Evolutionary conservation across 2,329 filamentous ascomycete species (phyloP).

Genomic region (Cyanodermella asteris): DNA sequence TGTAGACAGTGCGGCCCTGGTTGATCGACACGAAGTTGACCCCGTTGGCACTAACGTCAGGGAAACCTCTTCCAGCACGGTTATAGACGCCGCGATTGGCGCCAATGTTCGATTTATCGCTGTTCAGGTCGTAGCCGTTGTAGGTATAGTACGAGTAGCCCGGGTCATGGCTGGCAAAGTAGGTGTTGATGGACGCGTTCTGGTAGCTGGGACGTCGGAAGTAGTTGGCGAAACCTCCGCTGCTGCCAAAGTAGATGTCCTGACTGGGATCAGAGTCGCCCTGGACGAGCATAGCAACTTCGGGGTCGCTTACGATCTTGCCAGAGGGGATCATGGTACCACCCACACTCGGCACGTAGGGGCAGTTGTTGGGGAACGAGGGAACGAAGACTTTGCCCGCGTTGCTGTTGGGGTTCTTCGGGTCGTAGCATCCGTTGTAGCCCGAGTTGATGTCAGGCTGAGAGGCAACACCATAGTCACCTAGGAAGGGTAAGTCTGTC

Average conservation of each 20-base stretch:
- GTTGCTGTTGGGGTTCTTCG: too few species aligned
- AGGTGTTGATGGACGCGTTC: conserved; percentile 16
- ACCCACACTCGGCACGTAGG: conserved; percentile 30
- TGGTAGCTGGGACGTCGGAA: conserved; percentile 28
- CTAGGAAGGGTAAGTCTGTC: conserved; percentile 24
- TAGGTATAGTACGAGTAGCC: conserved; percentile 13
- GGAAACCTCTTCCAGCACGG: conserved; percentile 22
- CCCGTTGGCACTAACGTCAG: conserved; percentile 26
- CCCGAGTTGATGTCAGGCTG: too few species aligned
- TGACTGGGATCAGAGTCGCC: too few species aligned
- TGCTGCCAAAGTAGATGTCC: too few species aligned
- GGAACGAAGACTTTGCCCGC: conserved; percentile 31
- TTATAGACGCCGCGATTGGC: too few species aligned
- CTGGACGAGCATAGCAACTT: conserved; percentile 24
- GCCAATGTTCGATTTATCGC: too few species aligned
- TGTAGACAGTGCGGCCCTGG: conserved; percentile 18
- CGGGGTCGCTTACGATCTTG: conserved; percentile 16
- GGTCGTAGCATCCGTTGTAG: too few species aligned
- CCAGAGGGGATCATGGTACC: conserved; percentile 24
- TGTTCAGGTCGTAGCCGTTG: too few species aligned
- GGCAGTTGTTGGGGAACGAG: conserved; percentile 25
- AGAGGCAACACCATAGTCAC: conserved; percentile 25
- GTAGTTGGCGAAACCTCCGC: conserved; percentile 28
- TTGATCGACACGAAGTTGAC: conserved; percentile 22
- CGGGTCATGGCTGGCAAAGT: conserved; percentile 19